A percentile compares a stretch with the other conserved stretches of the same genome.
Conservation (phyloP, 1,139 yeast species). For the Scheffersomyces titani region DNA sequence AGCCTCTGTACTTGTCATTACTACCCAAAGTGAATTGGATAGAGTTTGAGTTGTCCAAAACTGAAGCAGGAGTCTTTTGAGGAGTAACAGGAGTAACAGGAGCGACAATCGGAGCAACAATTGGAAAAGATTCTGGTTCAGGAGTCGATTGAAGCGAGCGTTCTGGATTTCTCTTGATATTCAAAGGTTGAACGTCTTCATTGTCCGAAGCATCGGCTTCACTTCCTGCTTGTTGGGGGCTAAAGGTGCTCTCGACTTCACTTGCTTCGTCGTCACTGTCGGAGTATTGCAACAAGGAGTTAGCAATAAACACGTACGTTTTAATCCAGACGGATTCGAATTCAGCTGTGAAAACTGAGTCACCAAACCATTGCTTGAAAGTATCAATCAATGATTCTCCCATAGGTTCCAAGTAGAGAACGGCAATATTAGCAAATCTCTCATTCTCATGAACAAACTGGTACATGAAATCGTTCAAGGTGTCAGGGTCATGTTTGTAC, state of each 20-base stretch:
- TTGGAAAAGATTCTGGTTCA: not conserved
- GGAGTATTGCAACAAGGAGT: conserved; percentile 30
- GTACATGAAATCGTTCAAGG: conserved; percentile 36
- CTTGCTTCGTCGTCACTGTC: conserved; percentile 15
- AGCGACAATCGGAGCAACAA: conserved; percentile 1
- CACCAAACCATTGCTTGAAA: conserved; percentile 39
- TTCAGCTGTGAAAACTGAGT: conserved; percentile 23
- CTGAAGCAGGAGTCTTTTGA: conserved; percentile 6
- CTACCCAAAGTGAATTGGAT: conserved; percentile 23
- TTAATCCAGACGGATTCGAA: conserved; percentile 45
- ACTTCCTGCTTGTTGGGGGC: conserved; percentile 7
- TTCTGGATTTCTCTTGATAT: not conserved
- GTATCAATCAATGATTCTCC: conserved; percentile 43
- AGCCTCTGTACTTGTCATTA: conserved; percentile 46
- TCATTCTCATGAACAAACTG: conserved; percentile 37
- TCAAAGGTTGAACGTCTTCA: conserved; percentile 15
- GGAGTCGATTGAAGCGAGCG: not conserved
- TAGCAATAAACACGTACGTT: conserved; percentile 42
- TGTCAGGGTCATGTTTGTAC: conserved; percentile 29
- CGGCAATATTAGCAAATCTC: conserved; percentile 25
- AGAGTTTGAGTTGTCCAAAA: conserved; percentile 14
- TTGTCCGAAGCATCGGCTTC: conserved; percentile 11
- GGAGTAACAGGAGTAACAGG: conserved; percentile 5
- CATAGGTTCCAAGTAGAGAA: conserved; percentile 44
- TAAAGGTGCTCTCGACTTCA: conserved; percentile 9